Base-by-base conservation (phyloP, 352 stramenopile species). In the Pythium plurisporium region DNA sequence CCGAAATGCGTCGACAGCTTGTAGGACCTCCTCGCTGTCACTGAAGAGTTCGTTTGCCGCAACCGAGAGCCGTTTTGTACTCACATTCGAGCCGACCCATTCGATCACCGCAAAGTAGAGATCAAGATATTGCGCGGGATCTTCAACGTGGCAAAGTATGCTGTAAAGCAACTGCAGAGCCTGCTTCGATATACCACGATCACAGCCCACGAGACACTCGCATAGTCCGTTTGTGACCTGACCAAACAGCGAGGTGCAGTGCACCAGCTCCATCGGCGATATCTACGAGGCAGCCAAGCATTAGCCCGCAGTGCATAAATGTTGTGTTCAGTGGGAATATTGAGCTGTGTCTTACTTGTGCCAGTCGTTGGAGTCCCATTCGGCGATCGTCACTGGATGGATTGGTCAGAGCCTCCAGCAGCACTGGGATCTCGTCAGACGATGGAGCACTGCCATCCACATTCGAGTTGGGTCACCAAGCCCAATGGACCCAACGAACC, bases 61-160 rank as follows among this genome's bases (percentile, higher is more conserved):
- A 14, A 86, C 29, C 20, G 59, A 62, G 5, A 87, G 56, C 3
- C 57, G 20, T n/a, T 46, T 69, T 1, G 43, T 50, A 26, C 59
- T 53, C 38, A 78, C 62, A 9, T 57, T 55, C 9, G 20, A 15
- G 0, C 64, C 68, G 27, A 85, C 52, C 54, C 74, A 76, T n/a
- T 80, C 70, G 1, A 88, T n/a, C 26, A 87, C 42, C 20, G 59
- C 37, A 42, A 64, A 69, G 59, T 80, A 88, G 14, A 88, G 6
- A 11, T 84, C 74, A 4, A 74, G 43, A 54, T 88, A 86, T 27
- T 74, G 58, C 9, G 41, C 30, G 0, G 77, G 49, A 41, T 88
- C 77, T 40, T 90, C 77, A 11, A 75, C 26, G 38, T 81, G 58
- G 22, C 49, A 55, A 30, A 84, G 29, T 14, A 88, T 41, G 4